phyloP scores from a whole-genome alignment of 495 filamentous ascomycete species.

The Tetracladium setigerum region DNA sequence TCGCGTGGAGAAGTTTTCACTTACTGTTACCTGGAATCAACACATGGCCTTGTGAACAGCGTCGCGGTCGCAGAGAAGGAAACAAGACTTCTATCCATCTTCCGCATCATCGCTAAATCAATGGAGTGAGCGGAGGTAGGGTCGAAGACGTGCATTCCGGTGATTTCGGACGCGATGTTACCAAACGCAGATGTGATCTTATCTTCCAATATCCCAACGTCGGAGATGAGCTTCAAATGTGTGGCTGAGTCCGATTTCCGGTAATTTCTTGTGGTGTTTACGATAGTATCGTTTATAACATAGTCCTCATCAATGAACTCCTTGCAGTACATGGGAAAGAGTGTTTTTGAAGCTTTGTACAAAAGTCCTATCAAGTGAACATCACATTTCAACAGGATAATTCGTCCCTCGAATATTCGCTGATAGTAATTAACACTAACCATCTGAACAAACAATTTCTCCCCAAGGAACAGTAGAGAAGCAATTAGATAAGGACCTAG shows the following conservation, averaged over 20 bases:
- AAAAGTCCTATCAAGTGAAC: slow-evolving; percentile 71
- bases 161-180: slow-evolving; percentile 87
- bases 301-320: slow-evolving; percentile 91
- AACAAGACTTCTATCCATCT: too few species aligned
- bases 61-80: too few species aligned
- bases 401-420: slow-evolving; percentile 80
- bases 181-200: slow-evolving; percentile 89
- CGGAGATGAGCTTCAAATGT: slow-evolving; percentile 69
- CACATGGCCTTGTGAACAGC: too few species aligned
- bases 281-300: slow-evolving; percentile 74
- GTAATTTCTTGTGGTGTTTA: slow-evolving; percentile 28
- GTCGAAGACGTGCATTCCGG: slow-evolving; percentile 91
- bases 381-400: slow-evolving; percentile 82
- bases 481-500: slow-evolving; percentile 69
- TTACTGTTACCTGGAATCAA: too few species aligned
- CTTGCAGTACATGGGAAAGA: slow-evolving; percentile 86
- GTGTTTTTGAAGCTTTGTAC: slow-evolving; percentile 76
- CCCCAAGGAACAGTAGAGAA: slow-evolving; percentile 65
- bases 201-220: slow-evolving; percentile 77
- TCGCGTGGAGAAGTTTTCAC: too few species aligned
- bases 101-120: too few species aligned
- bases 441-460: slow-evolving; percentile 81
- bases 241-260: slow-evolving; percentile 51
- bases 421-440: slow-evolving; percentile 94
- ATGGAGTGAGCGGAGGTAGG: slow-evolving; percentile 80